Conservation (phyloP, 768 basidiomycete species). For the Lactarius hengduanensis region DNA sequence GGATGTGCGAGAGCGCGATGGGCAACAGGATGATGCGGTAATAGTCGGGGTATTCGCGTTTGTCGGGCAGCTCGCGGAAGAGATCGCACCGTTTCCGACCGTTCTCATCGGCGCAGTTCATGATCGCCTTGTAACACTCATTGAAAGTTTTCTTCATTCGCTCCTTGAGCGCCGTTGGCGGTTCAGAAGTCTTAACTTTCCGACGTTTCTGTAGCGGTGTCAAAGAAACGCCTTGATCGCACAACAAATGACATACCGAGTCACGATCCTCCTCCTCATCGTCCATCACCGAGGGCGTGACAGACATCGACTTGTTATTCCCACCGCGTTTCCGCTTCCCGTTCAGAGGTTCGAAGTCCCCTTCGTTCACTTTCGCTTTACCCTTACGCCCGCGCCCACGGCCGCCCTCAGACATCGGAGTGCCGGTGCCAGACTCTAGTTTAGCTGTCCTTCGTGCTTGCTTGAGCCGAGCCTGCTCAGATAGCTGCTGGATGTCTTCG, state of each 20-base stretch:
- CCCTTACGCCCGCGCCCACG: conserved; percentile 51
- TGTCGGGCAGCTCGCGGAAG: conserved; percentile 85
- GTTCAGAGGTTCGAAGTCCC: conserved; percentile 38
- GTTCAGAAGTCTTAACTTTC: conserved; percentile 64
- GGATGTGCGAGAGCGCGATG: conserved; percentile 84
- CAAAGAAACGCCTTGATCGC: not conserved
- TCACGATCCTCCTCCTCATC: conserved; percentile 81
- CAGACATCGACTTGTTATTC: conserved; percentile 67
- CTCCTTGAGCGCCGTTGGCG: conserved; percentile 59
- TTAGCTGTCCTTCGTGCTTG: conserved; percentile 62
- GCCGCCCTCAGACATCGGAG: conserved; percentile 61
- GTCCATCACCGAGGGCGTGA: conserved; percentile 68
- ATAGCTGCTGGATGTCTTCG: conserved; percentile 72
- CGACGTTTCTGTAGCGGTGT: conserved; percentile 68
- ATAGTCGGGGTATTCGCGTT: conserved; percentile 89
- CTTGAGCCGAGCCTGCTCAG: conserved; percentile 61
- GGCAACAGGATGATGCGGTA: conserved; percentile 85
- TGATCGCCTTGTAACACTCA: conserved; percentile 72
- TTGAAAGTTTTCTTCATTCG: conserved; percentile 83
- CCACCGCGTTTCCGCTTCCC: conserved; percentile 71
- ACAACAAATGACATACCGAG: conserved; percentile 43
- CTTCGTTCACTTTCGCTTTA: conserved; percentile 53
- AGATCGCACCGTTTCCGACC: conserved; percentile 83
- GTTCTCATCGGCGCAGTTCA: conserved; percentile 65
- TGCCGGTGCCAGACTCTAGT: conserved; percentile 58